Base-by-base conservation (phyloP, 1,139 yeast species). In the Lodderomyces metapsilosis region DNA sequence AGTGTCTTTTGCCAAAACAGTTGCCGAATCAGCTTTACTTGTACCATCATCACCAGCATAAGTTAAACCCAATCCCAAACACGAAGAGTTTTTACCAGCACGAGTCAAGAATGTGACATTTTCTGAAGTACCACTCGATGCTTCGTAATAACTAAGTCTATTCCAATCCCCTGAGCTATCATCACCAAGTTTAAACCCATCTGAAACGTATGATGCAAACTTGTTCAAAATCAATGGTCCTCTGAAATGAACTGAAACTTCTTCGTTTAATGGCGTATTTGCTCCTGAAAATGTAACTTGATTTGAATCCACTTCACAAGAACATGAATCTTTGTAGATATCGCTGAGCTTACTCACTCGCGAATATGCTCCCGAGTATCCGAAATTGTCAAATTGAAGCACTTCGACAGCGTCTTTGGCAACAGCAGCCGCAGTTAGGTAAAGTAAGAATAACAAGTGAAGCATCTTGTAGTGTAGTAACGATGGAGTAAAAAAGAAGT, bases 171-270 rank as follows among this genome's bases (percentile, higher is more conserved):
- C 73, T 25, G 70, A 56, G n/a, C 54, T 40, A 32, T 57, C 50
- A 25, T 62, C 50, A 23, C 72, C 58, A 35, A 67, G 50, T 15
- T 66, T 51, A 30, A 84, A 52, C 75, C 88, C 50, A 12, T 52
- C 55, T 2, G 73, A 53, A 13, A 58, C 62, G 51, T 69, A 71
- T 30, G 60, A 67, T 52, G 89, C 97, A 59, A 92, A 88, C 65
- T 87, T 86, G 56, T 74, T 68, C 59, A 91, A 76, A 45, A 78
- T 73, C 52, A 92, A 63, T 25, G 98, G 98, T 43, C 98, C 98
- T 67, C 98, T 82, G 74, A 91, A 88, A 64, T 91, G 98, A 43
- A 92, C 87, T 13, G 96, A 83, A 40, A 91, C 70, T 62, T 88
- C 96, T 66, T 88, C 95, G 64, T 88, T 81, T 47, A 91, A 69